Evolutionary conservation across 441 rosid species (phyloP).

Genomic region (Corymbia calophylla): DNA sequence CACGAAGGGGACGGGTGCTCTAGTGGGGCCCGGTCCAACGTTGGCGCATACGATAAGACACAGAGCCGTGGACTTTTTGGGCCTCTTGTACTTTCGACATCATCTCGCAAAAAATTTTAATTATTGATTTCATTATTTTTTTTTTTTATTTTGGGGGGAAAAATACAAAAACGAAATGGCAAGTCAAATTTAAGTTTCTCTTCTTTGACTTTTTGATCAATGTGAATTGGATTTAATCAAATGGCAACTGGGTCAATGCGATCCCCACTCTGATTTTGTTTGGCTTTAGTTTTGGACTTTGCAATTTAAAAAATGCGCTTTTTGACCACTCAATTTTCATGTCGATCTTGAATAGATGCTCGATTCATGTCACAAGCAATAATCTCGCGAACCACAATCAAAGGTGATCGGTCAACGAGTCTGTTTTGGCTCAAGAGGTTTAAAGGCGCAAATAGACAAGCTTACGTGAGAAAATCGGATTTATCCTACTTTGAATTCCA

Average conservation of each 20-base stretch:
- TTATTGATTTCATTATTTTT: neutral
- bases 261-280: neutral
- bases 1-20: neutral
- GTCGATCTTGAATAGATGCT: accelerated
- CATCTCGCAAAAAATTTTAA: neutral
- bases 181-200: neutral
- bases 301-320: no score
- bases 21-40: neutral
- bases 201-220: neutral
- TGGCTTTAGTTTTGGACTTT: neutral
- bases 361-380: accelerated
- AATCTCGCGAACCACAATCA: accelerated
- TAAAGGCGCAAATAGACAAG: accelerated
- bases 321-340: neutral
- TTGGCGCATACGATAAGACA: neutral
- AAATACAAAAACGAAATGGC: neutral
- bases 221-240: neutral
- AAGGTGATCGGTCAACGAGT: accelerated
- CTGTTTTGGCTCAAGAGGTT: accelerated
- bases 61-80: neutral
- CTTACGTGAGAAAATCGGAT: neutral
- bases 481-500: neutral
- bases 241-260: neutral
- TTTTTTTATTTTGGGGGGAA: neutral
- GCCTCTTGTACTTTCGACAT: neutral